A percentile compares a stretch with the other conserved stretches of the same genome.
Evolutionary conservation across 2,329 filamentous ascomycete genomes (phyloP).

Genomic region (Cercospora zeina): DNA sequence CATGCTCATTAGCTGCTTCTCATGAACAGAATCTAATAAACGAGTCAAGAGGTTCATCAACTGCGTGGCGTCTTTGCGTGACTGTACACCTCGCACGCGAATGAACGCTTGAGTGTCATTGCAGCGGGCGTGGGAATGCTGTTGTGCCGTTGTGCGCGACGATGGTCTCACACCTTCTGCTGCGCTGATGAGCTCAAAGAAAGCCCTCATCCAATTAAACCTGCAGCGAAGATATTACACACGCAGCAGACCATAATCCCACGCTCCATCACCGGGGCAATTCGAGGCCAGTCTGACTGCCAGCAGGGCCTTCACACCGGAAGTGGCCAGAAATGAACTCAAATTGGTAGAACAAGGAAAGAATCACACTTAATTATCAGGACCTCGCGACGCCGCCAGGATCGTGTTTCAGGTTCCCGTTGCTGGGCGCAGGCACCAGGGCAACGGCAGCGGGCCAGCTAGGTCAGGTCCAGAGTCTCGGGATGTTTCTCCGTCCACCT

Average conservation of each 20-base stretch:
- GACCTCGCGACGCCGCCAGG: neutral
- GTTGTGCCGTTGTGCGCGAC: neutral
- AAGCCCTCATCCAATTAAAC: neutral
- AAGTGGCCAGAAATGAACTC: neutral
- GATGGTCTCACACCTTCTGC: neutral
- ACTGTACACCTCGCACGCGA: too few species aligned
- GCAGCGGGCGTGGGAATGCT: neutral
- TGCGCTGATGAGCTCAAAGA: neutral
- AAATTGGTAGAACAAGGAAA: neutral
- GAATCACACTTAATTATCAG: constrained; percentile 3
- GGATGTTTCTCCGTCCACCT: neutral
- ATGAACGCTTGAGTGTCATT: neutral
- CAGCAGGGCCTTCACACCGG: neutral
- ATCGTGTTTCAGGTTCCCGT: neutral
- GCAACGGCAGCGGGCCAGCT: constrained; percentile 2
- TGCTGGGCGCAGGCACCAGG: neutral
- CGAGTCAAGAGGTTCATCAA: too few species aligned
- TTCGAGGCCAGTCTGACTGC: neutral
- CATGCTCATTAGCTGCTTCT: neutral
- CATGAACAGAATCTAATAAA: neutral
- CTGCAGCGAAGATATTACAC: neutral
- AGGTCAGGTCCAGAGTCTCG: neutral
- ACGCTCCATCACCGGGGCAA: neutral
- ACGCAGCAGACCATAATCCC: neutral
- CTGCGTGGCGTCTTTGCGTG: too few species aligned